phyloP scores from a whole-genome alignment of 371 early-diverging fungal genomes.

The Amoeboaphelidium protococcarum region DNA sequence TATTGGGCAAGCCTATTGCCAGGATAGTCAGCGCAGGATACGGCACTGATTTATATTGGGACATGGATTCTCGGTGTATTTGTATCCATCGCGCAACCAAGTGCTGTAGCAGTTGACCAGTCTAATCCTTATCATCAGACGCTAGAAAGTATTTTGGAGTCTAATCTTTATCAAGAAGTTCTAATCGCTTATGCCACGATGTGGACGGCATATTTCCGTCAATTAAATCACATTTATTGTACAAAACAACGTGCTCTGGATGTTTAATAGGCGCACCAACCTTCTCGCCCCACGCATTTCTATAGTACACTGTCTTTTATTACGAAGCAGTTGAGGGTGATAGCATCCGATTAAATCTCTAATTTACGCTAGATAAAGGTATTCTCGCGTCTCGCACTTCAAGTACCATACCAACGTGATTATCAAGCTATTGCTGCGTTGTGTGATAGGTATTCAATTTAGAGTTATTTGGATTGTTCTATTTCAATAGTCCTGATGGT shows the following conservation, averaged over 20 bases:
- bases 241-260: conserved; percentile 50
- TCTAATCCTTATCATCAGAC: neutral
- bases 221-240: conserved; percentile 77
- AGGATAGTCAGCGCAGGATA: conserved; percentile 28
- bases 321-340: neutral
- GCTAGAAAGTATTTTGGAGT: neutral
- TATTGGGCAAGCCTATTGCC: conserved; percentile 86
- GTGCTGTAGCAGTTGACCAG: neutral
- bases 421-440: no score
- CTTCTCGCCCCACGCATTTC: neutral
- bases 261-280: neutral
- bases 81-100: neutral
- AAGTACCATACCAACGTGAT: conserved; percentile 50
- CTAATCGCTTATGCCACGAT: neutral
- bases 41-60: conserved; percentile 3
- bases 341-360: conserved; percentile 36
- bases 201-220: conserved; percentile 23
- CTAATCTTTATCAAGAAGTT: neutral
- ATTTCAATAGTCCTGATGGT: no score
- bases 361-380: conserved; percentile 67
- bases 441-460: no score
- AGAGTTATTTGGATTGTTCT: no score
- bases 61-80: neutral
- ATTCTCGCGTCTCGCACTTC: conserved; percentile 83
- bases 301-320: neutral